Evolutionary conservation across 139 green algal genomes (phyloP).

Genomic region (Pseudopediastrum boryanum): DNA sequence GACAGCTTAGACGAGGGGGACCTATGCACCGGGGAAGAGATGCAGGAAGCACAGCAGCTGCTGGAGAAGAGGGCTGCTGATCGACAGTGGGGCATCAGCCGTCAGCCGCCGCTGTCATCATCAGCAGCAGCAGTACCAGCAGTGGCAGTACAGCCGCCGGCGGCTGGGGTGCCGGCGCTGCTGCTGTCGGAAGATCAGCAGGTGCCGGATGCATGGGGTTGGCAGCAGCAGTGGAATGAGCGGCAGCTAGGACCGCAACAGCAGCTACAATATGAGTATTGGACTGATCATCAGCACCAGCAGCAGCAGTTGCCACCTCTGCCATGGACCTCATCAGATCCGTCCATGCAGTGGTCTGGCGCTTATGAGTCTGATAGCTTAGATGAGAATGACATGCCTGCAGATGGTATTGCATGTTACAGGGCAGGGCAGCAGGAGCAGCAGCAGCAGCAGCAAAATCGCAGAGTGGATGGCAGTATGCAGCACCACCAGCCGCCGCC

Average conservation of each 20-base stretch:
- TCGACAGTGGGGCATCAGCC: slow-evolving; percentile 17
- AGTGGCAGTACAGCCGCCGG: neutral
- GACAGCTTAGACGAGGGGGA: slow-evolving; percentile 33
- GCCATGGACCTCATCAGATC: too few relatives aligned
- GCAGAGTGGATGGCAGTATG: too few relatives aligned
- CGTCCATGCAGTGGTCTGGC: too few relatives aligned
- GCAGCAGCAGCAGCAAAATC: too few relatives aligned
- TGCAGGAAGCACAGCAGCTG: slow-evolving; percentile 20
- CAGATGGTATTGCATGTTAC: too few relatives aligned
- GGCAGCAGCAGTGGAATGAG: neutral
- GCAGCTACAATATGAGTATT: neutral
- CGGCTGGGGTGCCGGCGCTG: neutral
- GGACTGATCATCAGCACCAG: neutral
- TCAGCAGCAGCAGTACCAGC: neutral
- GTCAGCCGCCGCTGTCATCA: neutral
- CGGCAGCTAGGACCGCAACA: neutral
- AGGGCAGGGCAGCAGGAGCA: too few relatives aligned
- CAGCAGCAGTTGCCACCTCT: slow-evolving; percentile 2
- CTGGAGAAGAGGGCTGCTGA: slow-evolving; percentile 4
- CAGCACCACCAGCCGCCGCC: too few relatives aligned
- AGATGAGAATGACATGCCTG: too few relatives aligned
- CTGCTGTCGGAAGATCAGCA: neutral
- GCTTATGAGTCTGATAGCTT: too few relatives aligned
- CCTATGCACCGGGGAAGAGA: slow-evolving; percentile 27
- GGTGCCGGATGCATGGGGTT: neutral